Percentiles rank a stretch among this genome's conserved stretches.
These are phyloP conservation scores for Monosporascus sp. DNA, from an alignment of 2,329 filamentous ascomycete species.

Conservation along the genomic window DNA sequence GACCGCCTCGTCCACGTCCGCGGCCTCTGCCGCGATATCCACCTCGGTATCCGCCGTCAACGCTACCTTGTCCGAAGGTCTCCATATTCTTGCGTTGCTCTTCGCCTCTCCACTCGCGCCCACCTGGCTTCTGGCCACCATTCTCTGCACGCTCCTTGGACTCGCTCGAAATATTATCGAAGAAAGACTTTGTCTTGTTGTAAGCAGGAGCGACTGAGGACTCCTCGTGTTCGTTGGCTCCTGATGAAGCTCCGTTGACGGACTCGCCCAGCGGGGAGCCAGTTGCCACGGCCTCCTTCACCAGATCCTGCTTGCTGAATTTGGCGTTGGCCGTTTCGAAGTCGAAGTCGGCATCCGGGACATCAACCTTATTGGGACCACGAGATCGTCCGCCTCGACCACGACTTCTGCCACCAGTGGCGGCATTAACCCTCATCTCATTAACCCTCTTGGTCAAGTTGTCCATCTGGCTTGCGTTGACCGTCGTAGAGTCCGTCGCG, in stretches of 20 bases:
- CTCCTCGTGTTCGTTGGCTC: constrained; percentile 29
- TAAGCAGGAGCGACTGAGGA: constrained; percentile 53
- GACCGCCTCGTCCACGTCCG: constrained; percentile 57
- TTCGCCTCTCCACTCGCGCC: constrained; percentile 83
- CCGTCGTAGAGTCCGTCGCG: constrained; percentile 22
- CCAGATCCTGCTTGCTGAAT: constrained; percentile 80
- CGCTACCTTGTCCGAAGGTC: constrained; percentile 94
- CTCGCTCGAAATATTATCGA: constrained; percentile 97
- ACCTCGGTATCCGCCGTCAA: constrained; percentile 72
- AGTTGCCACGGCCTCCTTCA: constrained; percentile 78
- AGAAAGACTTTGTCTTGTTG: constrained; percentile 87
- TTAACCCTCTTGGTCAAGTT: constrained; percentile 71
- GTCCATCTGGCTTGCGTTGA: constrained; percentile 51
- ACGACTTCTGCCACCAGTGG: constrained; percentile 41
- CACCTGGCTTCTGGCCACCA: constrained; percentile 61
- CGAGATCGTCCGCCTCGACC: constrained; percentile 40
- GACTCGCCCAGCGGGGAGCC: constrained; percentile 61
- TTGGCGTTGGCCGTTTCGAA: constrained; percentile 83
- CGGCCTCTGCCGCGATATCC: constrained; percentile 77
- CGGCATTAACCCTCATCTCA: constrained; percentile 66
- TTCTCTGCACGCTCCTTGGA: constrained; percentile 81
- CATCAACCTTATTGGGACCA: constrained; percentile 66
- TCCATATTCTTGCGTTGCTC: constrained; percentile 96
- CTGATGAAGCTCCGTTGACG: constrained; percentile 32
- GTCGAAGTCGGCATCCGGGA: constrained; percentile 87